Evolutionary conservation across 805 yeast genomes (phyloP), one percentile per base, ranked within the genome.

Genomic region (Barnettozyma populi): DNA sequence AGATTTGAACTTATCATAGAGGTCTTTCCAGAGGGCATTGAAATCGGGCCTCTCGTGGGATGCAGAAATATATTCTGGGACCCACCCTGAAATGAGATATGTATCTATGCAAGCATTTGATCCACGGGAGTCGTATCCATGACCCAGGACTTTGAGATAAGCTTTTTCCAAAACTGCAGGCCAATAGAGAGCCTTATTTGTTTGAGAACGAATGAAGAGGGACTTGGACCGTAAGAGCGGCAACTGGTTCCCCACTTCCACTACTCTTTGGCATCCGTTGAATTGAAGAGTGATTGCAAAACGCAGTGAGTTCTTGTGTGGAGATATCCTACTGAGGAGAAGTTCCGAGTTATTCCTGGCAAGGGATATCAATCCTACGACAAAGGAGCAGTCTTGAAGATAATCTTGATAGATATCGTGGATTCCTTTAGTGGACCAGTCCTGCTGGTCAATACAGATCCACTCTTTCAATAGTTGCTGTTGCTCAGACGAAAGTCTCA

Each of bases 161-260:
- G 95, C 94, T 56, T 85, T 82, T 62, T 90, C 96, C 1, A 86
- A 53, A n/a, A 87, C 54, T 0, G 87, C 84, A 0, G 90, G 90
- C 86, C 89, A 82, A 5, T 62, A 43, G 18, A 60, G 31, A 0
- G 43, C 19, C 1, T 41, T 27, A 25, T 57, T 54, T 16, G 56
- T 47, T 31, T 34, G 45, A 5, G 61, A 60, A 20, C 27, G 48
- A 7, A 57, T 51, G 36, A 44, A 52, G 4, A 60, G 29, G 0
- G 59, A 46, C 18, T 52, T 52, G 24, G 53, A 45, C 8, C 32
- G 45, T 14, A 65, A 50, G 11, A 56, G 35, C 1, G 88, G 84
- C 3, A 80, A 62, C 24, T 52, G 52, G 50, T 75, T 76, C 40
- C 76, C 76, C 1, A 83, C 64, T 0, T 65, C 57, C 0, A 81